A percentile compares a stretch with the other conserved stretches of the same genome.
These are phyloP conservation scores for Phaseolus coccineus DNA, from an alignment of 331 rosid species.

Conservation along the genomic window DNA sequence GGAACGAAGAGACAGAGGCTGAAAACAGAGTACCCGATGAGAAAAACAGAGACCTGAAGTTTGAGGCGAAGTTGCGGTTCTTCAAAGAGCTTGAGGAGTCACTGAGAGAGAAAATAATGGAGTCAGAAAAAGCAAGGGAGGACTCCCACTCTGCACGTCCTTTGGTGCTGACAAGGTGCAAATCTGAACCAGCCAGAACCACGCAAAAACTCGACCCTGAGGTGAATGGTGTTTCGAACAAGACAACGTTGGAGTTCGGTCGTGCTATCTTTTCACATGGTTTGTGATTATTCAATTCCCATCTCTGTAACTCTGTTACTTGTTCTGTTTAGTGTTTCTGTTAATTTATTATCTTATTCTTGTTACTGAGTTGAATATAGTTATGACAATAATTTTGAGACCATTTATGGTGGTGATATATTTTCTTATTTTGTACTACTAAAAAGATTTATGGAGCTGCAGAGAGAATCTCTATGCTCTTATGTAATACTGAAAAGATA, in stretches of 20 bases:
- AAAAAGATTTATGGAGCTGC: constrained; percentile 35
- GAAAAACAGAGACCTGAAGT: constrained; percentile 41
- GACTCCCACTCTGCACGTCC: constrained; percentile 53
- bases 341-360: background rate
- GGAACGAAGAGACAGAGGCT: constrained; percentile 50
- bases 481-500: constrained; percentile 31
- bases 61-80: constrained; percentile 50
- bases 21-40: constrained; percentile 28
- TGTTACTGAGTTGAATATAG: constrained; percentile 33
- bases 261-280: constrained; percentile 51
- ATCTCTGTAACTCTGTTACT: background rate
- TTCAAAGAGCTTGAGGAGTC: constrained; percentile 55
- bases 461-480: constrained; percentile 56
- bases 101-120: constrained; percentile 41
- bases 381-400: background rate
- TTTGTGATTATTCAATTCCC: constrained; percentile 52
- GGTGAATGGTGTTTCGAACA: constrained; percentile 45
- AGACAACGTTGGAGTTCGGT: constrained; percentile 51
- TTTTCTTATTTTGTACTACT: constrained; percentile 22
- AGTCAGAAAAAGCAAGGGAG: constrained; percentile 43
- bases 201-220: constrained; percentile 54
- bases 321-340: background rate
- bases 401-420: background rate
- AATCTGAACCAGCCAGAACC: constrained; percentile 81
- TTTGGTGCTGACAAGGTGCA: constrained; percentile 74